phyloP scores from a whole-genome alignment of 2,329 filamentous ascomycete genomes.

The Aspergillus pseudotamarii region DNA sequence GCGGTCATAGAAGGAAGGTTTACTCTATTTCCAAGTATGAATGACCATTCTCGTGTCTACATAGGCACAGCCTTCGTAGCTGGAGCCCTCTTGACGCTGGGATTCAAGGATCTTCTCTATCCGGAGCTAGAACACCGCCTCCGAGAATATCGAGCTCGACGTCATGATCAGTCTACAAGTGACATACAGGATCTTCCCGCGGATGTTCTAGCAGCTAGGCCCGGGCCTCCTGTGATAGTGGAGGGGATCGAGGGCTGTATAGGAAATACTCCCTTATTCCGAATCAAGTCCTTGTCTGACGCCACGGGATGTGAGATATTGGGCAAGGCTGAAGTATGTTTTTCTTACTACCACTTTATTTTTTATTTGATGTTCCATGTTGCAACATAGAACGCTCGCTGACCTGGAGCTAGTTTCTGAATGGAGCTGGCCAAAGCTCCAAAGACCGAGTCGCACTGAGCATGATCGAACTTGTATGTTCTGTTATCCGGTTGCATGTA shows the following conservation, averaged over 20 bases:
- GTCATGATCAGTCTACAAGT: constrained; percentile 25
- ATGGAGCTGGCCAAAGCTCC: constrained; percentile 89
- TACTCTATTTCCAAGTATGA: constrained; percentile 27
- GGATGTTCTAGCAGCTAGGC: constrained; percentile 26
- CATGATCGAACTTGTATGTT: constrained; percentile 71
- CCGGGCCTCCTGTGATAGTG: constrained; percentile 55
- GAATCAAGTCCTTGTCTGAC: constrained; percentile 80
- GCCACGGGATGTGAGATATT: constrained; percentile 88
- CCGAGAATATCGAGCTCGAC: constrained; percentile 42
- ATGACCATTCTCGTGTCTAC: constrained; percentile 51
- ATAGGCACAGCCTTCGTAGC: constrained; percentile 73
- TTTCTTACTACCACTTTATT: background rate
- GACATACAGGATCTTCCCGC: constrained; percentile 6
- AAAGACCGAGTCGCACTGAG: constrained; percentile 93
- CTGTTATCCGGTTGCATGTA: background rate
- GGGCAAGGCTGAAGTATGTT: constrained; percentile 77
- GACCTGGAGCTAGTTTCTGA: constrained; percentile 67
- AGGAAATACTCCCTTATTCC: constrained; percentile 87
- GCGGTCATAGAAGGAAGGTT: background rate
- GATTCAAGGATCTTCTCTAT: constrained; percentile 77
- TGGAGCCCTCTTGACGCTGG: constrained; percentile 73
- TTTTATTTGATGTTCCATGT: background rate
- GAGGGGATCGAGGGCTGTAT: constrained; percentile 90
- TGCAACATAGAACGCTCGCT: constrained; percentile 6
- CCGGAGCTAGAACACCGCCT: constrained; percentile 71